Base-by-base conservation (phyloP, 2,329 filamentous ascomycete species). In the Paecilomyces sp. region DNA sequence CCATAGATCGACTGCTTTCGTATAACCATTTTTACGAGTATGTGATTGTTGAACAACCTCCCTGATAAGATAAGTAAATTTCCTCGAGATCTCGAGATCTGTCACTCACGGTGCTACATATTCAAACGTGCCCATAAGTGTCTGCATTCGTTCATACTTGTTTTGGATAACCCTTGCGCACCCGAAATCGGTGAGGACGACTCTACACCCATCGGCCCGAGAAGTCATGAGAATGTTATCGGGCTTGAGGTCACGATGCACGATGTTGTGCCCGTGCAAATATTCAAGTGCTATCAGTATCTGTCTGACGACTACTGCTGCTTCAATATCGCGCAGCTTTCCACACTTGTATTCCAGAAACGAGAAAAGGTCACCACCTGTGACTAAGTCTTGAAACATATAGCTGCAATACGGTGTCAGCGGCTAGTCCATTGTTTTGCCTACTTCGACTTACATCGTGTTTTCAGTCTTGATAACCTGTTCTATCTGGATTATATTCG, bases 161-260 rank as follows among this genome's bases (percentile, higher is more conserved):
- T 61, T 64, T 18, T 65, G 64, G 54, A 76, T 60, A 56, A 70
- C 59, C 47, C 79, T 78, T 1, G 84, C 80, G 63, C 81, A 80
- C 8, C 85, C 85, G 66, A 88, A 88, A 67, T 87, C 85, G 0
- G 83, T 84, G 51, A 88, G 74, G 1, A 87, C 76, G 7, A 87
- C 74, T 24, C 85, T 78, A 24, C 78, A 77, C 2, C 80, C 79
- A 52, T 74, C 72, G 13, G 76, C 73, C 57, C 81, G 75, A 1
- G 81, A 83, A 0, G 82, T 82, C 77, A 87, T 79, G 31, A 88
- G 75, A 8, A 87, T 80, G 64, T 87, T 87, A 57, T 87, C 85
- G 0, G 84, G 84, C 65, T 87, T 88, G 55, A 87, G 75, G 65
- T 88, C 85, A 33, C 85, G 77, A 67, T 88, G 85, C 3, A 83